Percentiles rank a stretch among this genome's conserved stretches.
phyloP scores from a whole-genome alignment of 345 rosid genomes.

The Raphanus raphanistrum region DNA sequence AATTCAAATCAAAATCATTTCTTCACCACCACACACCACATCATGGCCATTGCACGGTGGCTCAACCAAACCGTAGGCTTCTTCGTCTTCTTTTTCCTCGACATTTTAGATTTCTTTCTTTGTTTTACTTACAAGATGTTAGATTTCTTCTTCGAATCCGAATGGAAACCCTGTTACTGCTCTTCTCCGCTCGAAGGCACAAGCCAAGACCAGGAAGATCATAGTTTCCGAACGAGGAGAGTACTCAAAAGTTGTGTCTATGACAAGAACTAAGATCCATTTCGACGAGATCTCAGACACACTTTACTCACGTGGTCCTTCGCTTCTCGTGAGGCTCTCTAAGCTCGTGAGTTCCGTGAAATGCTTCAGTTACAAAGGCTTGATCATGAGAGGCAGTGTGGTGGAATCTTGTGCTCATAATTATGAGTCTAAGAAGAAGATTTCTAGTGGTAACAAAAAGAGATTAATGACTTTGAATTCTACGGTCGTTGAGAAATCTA shows the following conservation, averaged over 20 bases:
- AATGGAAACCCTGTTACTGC: conserved; percentile 39
- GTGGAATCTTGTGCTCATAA: conserved; percentile 39
- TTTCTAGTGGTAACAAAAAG: conserved; percentile 13
- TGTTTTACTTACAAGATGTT: conserved; percentile 35
- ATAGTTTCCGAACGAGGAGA: conserved; percentile 78
- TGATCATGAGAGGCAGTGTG: conserved; percentile 35
- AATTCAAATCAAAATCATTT: conserved; percentile 18
- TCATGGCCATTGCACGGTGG: conserved; percentile 35
- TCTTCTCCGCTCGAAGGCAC: conserved; percentile 32
- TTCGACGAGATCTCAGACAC: conserved; percentile 92
- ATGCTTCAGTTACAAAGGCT: conserved; percentile 37
- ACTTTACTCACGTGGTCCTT: conserved; percentile 66
- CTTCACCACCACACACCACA: conserved; percentile 13
- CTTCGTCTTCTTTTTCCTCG: conserved; percentile 34
- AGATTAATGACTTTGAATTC: conserved; percentile 52
- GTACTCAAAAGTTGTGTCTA: conserved; percentile 61
- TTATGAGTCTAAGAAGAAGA: conserved; percentile 36
- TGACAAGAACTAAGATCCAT: conserved; percentile 61
- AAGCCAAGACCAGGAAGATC: conserved; percentile 54
- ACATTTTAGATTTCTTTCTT: conserved; percentile 39
- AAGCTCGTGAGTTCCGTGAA: conserved; percentile 52
- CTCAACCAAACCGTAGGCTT: conserved; percentile 40
- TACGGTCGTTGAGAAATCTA: conserved; percentile 57
- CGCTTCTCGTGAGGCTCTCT: conserved; percentile 53
- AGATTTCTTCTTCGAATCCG: conserved; percentile 36